Evolutionary conservation across 495 filamentous ascomycete species (phyloP), one percentile per base, ranked within the genome.

Genomic region (Darksidea phi): DNA sequence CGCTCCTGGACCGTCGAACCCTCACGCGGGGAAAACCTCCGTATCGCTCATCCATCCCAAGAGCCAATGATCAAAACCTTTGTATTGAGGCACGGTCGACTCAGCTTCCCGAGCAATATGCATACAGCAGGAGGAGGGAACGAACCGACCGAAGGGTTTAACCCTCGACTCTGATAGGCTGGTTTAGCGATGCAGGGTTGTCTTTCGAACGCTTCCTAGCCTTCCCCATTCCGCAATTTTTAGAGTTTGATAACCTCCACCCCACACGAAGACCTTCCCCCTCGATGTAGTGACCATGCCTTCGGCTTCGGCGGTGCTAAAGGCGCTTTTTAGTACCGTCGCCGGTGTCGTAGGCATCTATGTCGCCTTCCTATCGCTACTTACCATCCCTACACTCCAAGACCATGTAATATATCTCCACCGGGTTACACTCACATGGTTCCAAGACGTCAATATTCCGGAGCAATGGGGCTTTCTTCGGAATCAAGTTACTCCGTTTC

Each of bases 381-480:
- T 82, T 48, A 79, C 77, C 0, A 77, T 71, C 1, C 43, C 75
- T 0, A 69, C 57, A 21, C 75, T 82, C 43, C 79, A 82, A 73
- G 65, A 72, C 12, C 75, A 83, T 63, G 72, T 74, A 2, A 74
- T 80, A 24, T 80, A 79, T 48, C 69, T 81, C 1, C 76, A 81
- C 46, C 68, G 69, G 1, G 67, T 80, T 34, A 73, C 75, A 18
- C 75, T 80, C 72, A 78, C 77, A 17, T 81, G 75, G 77, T 76
- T 76, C 63, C 75, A 79, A 60, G 74, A 80, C 55, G 73, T 80
- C 42, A 72, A 78, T 62, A 60, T 77, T 5, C 77, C 77, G n/a
- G 77, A 80, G 54, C 58, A 56, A n/a, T 80, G 77, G 67, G 77
- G 77, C 4, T 80, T 81, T 50, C 59, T 81, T 10, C 72, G 79